Percentiles rank a stretch among this genome's conserved stretches.
These are phyloP conservation scores for Mycena latifolia DNA, from an alignment of 768 basidiomycete genomes.

Conservation along the genomic window DNA sequence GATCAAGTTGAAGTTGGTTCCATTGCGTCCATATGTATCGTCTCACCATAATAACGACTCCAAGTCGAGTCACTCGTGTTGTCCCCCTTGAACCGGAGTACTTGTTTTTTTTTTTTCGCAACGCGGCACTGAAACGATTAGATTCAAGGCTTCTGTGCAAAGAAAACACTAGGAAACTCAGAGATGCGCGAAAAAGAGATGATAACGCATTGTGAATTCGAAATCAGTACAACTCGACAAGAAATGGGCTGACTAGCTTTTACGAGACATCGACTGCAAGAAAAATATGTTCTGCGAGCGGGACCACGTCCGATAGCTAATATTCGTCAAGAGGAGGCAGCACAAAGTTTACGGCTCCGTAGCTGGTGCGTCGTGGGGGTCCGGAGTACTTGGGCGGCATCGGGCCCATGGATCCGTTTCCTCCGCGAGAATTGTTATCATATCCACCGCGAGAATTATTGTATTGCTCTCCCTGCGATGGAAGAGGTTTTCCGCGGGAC, in stretches of 20 bases:
- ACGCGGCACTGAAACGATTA: too few species aligned
- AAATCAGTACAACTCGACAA: constrained; percentile 10
- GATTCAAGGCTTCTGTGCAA: too few species aligned
- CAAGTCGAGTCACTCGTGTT: too few species aligned
- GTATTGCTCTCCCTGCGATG: not conserved
- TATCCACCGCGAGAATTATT: not conserved
- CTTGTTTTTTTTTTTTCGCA: too few species aligned
- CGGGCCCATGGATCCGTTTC: constrained; percentile 18
- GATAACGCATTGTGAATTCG: not conserved
- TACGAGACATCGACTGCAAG: constrained; percentile 16
- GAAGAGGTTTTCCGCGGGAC: not conserved
- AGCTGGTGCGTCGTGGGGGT: constrained; percentile 26
- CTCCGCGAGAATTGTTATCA: not conserved
- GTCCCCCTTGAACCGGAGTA: too few species aligned
- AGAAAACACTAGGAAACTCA: too few species aligned
- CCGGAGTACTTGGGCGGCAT: constrained; percentile 20
- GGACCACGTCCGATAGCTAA: constrained; percentile 8
- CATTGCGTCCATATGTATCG: too few species aligned
- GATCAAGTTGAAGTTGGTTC: too few species aligned
- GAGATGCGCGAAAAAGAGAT: too few species aligned
- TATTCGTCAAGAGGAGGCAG: constrained; percentile 19
- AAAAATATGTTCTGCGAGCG: constrained; percentile 16
- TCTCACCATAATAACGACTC: too few species aligned
- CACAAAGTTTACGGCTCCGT: constrained; percentile 14
- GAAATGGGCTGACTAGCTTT: constrained; percentile 15